Evolutionary conservation across 108 stramenopile genomes (phyloP).

Genomic region (Cylindrotheca fusiformis): DNA sequence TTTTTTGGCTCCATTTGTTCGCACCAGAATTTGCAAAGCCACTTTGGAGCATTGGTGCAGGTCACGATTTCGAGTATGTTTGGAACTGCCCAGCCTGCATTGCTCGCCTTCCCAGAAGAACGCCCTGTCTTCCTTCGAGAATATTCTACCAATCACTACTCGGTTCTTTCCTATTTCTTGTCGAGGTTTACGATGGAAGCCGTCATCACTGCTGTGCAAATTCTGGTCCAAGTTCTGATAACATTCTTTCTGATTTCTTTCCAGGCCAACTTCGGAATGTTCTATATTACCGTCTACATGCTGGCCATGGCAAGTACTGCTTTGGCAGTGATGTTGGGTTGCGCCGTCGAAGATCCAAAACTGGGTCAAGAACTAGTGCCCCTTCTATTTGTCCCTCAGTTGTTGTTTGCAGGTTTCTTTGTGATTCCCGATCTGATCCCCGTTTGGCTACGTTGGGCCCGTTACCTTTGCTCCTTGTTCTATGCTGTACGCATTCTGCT

Average conservation of each 20-base stretch:
- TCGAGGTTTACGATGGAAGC: slow-evolving; percentile 47
- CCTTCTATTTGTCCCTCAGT: slow-evolving; percentile 78
- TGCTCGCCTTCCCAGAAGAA: slow-evolving; percentile 80
- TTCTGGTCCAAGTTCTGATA: slow-evolving; percentile 41
- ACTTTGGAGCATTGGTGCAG: slow-evolving; percentile 67
- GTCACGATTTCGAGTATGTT: slow-evolving; percentile 47
- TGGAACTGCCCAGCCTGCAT: slow-evolving; percentile 64
- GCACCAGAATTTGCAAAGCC: slow-evolving; percentile 59
- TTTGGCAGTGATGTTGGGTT: slow-evolving; percentile 65
- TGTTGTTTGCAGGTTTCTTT: slow-evolving; percentile 87
- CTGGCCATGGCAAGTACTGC: slow-evolving; percentile 69
- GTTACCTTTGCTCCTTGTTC: slow-evolving; percentile 66
- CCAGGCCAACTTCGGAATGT: slow-evolving; percentile 44
- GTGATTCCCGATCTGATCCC: slow-evolving; percentile 61
- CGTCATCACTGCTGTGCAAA: slow-evolving; percentile 36
- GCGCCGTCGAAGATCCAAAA: slow-evolving; percentile 61
- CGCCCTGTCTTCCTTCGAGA: slow-evolving; percentile 88
- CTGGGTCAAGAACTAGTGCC: slow-evolving; percentile 71
- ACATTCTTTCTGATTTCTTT: slow-evolving; percentile 64
- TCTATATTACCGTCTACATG: slow-evolving; percentile 41
- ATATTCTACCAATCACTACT: slow-evolving; percentile 82
- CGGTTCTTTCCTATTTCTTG: slow-evolving; percentile 65
- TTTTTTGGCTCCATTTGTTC: too few relatives aligned
- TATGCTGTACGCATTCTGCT: slow-evolving; percentile 64
- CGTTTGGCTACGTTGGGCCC: slow-evolving; percentile 68